Evolutionary conservation across 2,329 filamentous ascomycete genomes (phyloP), one percentile per base, ranked within the genome.

Genomic region (Leptographium wingfieldii): DNA sequence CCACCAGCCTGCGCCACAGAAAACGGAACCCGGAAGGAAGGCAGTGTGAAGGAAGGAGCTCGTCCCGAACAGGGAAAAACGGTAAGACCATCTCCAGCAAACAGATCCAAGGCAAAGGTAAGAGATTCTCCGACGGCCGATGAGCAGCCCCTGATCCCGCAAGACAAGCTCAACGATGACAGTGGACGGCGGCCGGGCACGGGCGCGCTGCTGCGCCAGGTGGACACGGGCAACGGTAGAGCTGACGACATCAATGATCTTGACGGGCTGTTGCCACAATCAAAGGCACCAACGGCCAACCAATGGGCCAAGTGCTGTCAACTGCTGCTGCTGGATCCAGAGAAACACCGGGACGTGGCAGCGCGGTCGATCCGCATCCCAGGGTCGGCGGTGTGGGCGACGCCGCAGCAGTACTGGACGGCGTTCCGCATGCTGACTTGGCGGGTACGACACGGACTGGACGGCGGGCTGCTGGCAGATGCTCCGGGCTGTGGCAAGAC

Each of bases 391-490:
- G 16, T 63, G 19, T 22, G 7, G 16, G n/a, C 54, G 12, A 48
- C 60, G 19, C 62, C 62, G 19, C 46, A 57, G 19, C 62, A 63
- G 58, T 55, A 52, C 25, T 51, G 31, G 54, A 56, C 58, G 10
- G 62, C 62, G 1, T 52, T 59, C 27, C 31, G 35, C 9, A 63
- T 63, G 60, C 48, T 63, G 46, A 55, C 51, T 11, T 57, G 43
- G 46, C 56, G 54, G 10, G 38, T 25, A 3, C 25, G 33, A 6
- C 22, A 48, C 22, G 38, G 51, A n/a, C 27, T 58, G 46, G 35
- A n/a, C 22, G 60, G 62, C 12, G 62, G 62, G 2, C 35, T 62
- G 7, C 56, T 63, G 31, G 60, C 62, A 1, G 62, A 63, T n/a
- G 62, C 56, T 3, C 60, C 62, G 7, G 60, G 60, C n/a, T 43